Percentiles rank a stretch among this genome's conserved stretches.
These are phyloP conservation scores for Debaryomyces prosopidis DNA, from an alignment of 805 yeast species.

Conservation along the genomic window DNA sequence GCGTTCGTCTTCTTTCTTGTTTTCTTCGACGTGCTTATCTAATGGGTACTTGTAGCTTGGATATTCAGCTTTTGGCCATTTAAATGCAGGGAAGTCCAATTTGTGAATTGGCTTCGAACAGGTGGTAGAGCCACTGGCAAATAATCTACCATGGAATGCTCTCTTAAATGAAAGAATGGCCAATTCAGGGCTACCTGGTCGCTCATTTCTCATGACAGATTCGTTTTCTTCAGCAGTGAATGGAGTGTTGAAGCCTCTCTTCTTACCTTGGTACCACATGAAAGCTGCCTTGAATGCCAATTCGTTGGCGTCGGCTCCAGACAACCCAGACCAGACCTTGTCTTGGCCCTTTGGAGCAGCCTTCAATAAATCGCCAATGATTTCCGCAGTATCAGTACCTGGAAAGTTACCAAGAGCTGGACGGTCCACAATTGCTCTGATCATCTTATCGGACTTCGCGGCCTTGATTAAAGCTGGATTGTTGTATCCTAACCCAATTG, in stretches of 20 bases:
- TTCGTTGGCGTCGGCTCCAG: slow-evolving; percentile 89
- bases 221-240: slow-evolving; percentile 69
- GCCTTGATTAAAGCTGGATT: slow-evolving; percentile 39
- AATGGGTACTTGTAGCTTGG: slow-evolving; percentile 86
- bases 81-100: slow-evolving; percentile 87
- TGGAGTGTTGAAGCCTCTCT: slow-evolving; percentile 61
- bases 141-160: slow-evolving; percentile 93
- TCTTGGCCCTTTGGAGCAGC: slow-evolving; percentile 80
- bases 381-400: slow-evolving; percentile 62
- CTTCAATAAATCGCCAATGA: slow-evolving; percentile 49
- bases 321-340: slow-evolving; percentile 74
- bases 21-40: slow-evolving; percentile 60
- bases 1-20: slow-evolving; percentile 76
- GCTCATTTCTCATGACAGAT: slow-evolving; percentile 74
- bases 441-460: slow-evolving; percentile 42
- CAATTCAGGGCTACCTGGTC: slow-evolving; percentile 88
- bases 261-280: slow-evolving; percentile 69
- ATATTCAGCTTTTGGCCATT: slow-evolving; percentile 96
- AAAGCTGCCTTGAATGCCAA: slow-evolving; percentile 88
- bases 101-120: slow-evolving; percentile 95
- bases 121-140: slow-evolving; percentile 88
- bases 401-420: slow-evolving; percentile 88
- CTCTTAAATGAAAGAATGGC: slow-evolving; percentile 83
- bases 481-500: slow-evolving; percentile 45
- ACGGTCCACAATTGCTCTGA: slow-evolving; percentile 48